Conservation (phyloP, 306 rosid species). For the Casuarina glauca region DNA sequence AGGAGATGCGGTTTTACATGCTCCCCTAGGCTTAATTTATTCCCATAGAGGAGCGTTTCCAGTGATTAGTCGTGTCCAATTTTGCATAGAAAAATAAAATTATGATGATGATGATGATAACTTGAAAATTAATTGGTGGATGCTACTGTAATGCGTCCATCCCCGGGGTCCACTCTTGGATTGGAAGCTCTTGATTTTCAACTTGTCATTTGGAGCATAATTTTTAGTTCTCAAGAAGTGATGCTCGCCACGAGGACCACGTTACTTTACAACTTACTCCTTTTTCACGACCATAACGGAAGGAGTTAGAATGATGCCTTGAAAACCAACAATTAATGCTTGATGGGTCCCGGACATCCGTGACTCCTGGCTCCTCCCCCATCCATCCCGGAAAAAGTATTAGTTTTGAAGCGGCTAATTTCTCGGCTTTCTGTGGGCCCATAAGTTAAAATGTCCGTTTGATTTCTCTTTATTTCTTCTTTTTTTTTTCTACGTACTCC, state of each 20-base stretch:
- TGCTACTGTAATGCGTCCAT: background rate
- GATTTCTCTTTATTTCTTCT: too few relatives aligned
- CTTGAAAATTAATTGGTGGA: background rate
- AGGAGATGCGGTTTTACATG: too few relatives aligned
- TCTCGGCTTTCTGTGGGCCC: too few relatives aligned
- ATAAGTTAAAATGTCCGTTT: too few relatives aligned
- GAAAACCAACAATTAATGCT: background rate
- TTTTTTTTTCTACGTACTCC: too few relatives aligned
- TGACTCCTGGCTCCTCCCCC: background rate
- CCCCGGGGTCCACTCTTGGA: background rate
- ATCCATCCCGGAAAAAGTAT: background rate
- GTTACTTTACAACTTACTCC: background rate
- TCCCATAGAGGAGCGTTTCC: too few relatives aligned
- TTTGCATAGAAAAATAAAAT: too few relatives aligned
- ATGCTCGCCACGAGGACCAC: background rate
- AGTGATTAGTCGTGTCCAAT: too few relatives aligned
- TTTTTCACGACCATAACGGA: background rate
- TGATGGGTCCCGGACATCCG: conserved; percentile 12
- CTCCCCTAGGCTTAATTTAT: too few relatives aligned
- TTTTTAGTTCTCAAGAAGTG: background rate
- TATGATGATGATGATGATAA: background rate
- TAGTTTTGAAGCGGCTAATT: too few relatives aligned
- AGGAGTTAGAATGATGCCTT: conserved; percentile 3
- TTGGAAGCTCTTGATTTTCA: background rate
- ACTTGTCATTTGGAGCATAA: background rate